Evolutionary conservation across 2,329 filamentous ascomycete species (phyloP), one percentile per base, ranked within the genome.

Genomic region (Esteya vermicola): DNA sequence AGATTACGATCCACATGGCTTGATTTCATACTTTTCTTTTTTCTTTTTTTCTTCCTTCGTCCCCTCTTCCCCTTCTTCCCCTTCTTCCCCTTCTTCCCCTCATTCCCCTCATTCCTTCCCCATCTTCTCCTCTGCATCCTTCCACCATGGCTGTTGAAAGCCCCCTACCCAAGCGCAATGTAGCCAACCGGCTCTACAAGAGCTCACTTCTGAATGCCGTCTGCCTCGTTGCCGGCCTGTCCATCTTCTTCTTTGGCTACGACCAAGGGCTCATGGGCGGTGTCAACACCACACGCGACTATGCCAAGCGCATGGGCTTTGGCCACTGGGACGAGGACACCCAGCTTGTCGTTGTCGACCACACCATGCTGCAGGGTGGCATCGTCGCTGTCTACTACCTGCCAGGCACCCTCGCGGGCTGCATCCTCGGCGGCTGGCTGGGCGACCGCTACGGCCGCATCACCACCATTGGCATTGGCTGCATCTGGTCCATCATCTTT

Each of bases 381-480:
- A 62, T 71, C 34, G 64, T 67, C 16, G 64, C 66, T n/a, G 57
- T 67, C 3, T 71, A 72, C 48, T 71, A 71, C 46, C 55, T 71
- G 20, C n/a, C n/a, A n/a, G n/a, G n/a, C n/a, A n/a, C n/a, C n/a
- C n/a, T n/a, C n/a, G n/a, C n/a, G n/a, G 68, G 68, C 30, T 45
- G 43, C 21, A 45, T 47, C 30, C 26, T 28, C 18, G 26, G 25
- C 13, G 78, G 78, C 26, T 78, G 68, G 67, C 53, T 77, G 2
- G 78, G 76, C 12, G 78, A 83, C 52, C 64, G 62, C 36, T 61
- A 71, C 41, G 78, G 78, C 1, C 62, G 78, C 39, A 73, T 80
- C 46, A 71, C 65, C 50, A 75, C 76, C 0, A 81, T 82, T 50
- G 75, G 68, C 2, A 50, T 72, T 1, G 77, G 73, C 10, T 60